Evolutionary conservation across 768 basidiomycete species (phyloP), one percentile per base, ranked within the genome.

Genomic region (Lanmaoa pseudosensibilis): DNA sequence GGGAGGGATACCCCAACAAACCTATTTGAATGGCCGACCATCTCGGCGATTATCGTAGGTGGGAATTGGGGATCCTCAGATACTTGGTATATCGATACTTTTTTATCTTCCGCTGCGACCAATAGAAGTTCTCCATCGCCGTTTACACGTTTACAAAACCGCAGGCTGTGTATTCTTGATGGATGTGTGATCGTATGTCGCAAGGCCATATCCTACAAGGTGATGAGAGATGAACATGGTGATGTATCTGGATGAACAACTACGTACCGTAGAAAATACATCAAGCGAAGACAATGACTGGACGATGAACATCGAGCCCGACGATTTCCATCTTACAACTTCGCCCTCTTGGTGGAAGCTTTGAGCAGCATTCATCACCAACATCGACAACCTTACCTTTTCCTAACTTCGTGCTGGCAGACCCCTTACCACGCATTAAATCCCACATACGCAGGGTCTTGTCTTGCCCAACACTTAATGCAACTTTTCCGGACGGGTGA

Each of bases 381-480:
- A 19, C 21, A 36, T 19, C 10, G 27, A 23, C 18, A 25, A 27
- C 2, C 79, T 52, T 57, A 92, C 94, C 94, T 76, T 87, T 90
- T 21, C 92, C 92, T 6, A 99, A 72, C 68, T 95, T 94, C 45
- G 84, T 88, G 70, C 94, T 93, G 8, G 92, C 93, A 12, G 84
- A 84, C 4, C 92, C 92, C 70, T 89, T 88, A 0, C 96, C 96
- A 44, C 95, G 78, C 92, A 98, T 95, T 47, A 99, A 77, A 77
- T 99, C 97, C 97, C 97, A 99, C 95, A 99, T 97, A 41, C 94
- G 82, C 56, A 98, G 62, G 4, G 90, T 92, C 60, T 82, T 80
- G 66, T 98, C 97, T 65, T 86, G 88, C 8, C 97, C 96, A 0
- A 98, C 94, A 58, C 87, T 93, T 39, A 99, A 72, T 1, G 88